Percentiles rank a stretch among this genome's conserved stretches.
These are phyloP conservation scores for Aspergillus affinis DNA, from an alignment of 495 filamentous ascomycete genomes.

Conservation along the genomic window DNA sequence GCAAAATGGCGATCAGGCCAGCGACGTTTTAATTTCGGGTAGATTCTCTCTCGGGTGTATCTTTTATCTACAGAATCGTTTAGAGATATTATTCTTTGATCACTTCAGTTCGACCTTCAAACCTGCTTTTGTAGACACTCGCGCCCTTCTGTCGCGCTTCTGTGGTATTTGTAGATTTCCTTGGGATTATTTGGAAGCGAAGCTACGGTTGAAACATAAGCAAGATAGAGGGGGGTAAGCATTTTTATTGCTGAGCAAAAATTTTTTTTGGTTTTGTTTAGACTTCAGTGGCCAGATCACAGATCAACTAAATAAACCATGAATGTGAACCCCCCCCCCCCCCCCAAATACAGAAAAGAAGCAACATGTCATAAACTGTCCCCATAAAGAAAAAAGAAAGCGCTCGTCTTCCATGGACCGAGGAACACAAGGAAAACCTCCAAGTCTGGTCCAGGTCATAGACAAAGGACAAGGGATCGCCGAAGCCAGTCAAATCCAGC, in stretches of 20 bases:
- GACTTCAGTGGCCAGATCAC: not conserved
- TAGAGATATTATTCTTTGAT: constrained; percentile 3
- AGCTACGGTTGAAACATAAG: not conserved
- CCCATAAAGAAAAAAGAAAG: not conserved
- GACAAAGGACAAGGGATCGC: not conserved
- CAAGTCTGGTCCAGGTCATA: not conserved
- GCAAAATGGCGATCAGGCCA: not conserved
- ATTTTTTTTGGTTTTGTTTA: too few relatives aligned
- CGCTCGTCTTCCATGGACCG: not conserved
- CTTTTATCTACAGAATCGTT: not conserved
- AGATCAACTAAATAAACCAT: not conserved
- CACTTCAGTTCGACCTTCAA: constrained; percentile 1
- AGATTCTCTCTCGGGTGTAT: not conserved
- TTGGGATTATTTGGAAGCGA: not conserved
- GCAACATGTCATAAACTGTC: not conserved
- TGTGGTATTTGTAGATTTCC: not conserved
- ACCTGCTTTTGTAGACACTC: not conserved
- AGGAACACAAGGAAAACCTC: not conserved
- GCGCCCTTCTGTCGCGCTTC: not conserved
- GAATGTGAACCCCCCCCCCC: not conserved
- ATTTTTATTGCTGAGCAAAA: not conserved
- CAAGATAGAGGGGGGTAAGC: not conserved
- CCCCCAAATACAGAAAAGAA: not conserved
- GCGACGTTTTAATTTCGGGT: not conserved
- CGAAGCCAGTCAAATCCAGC: not conserved